Conservation (phyloP, 73 alveolate genomes). For the Paramecium pentaurelia region DNA sequence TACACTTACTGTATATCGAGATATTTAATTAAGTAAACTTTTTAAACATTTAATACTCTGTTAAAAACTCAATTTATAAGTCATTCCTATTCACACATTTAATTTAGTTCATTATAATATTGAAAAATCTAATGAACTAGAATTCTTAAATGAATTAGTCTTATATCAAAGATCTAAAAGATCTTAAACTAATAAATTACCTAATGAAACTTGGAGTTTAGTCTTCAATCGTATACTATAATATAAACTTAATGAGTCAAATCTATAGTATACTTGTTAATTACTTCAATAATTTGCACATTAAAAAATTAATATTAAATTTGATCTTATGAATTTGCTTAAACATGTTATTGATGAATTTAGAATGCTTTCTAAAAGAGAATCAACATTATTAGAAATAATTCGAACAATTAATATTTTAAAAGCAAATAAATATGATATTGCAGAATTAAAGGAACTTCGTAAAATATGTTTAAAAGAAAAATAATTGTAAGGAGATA, state of each 20-base stretch:
- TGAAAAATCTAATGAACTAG: not conserved
- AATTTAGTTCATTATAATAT: not conserved
- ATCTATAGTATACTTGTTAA: not conserved
- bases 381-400: not conserved
- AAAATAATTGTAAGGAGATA: not conserved
- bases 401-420: constrained; percentile 24
- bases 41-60: not conserved
- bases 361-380: not conserved
- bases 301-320: not conserved
- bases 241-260: not conserved
- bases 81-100: not conserved
- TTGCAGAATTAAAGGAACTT: not conserved
- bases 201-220: constrained; percentile 21
- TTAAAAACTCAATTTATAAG: not conserved
- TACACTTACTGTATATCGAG: not conserved
- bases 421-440: not conserved
- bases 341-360: not conserved
- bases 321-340: not conserved
- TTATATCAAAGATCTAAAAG: not conserved
- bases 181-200: not conserved
- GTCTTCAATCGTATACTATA: not conserved
- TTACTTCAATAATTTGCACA: constrained; percentile 13
- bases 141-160: not conserved
- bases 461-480: not conserved
- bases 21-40: not conserved